Evolutionary conservation across 2,329 filamentous ascomycete genomes (phyloP).

Genomic region (Cladosporium cucumerinum): DNA sequence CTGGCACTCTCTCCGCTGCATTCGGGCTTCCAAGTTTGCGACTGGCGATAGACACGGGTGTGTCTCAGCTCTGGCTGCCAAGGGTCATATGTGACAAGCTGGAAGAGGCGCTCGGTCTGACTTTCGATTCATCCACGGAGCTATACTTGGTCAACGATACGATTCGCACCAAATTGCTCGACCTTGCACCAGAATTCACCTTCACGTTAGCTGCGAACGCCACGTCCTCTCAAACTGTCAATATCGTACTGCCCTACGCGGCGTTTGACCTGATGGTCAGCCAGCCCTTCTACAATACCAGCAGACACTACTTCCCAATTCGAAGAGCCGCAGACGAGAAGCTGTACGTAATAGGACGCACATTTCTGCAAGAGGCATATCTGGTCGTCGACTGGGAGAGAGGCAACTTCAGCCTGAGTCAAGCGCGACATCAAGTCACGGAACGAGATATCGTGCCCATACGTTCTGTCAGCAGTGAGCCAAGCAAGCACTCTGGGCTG

Average conservation of each 20-base stretch:
- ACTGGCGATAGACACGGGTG: constrained; percentile 33
- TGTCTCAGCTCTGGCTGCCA: constrained; percentile 42
- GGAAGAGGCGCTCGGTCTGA: constrained; percentile 35
- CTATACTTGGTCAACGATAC: constrained; percentile 38
- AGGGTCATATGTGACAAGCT: constrained; percentile 33
- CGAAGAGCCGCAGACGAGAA: constrained; percentile 37
- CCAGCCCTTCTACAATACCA: constrained; percentile 24
- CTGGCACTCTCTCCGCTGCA: constrained; percentile 5
- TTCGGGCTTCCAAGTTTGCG: constrained; percentile 1
- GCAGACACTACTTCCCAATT: constrained; percentile 39
- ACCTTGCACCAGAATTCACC: constrained; percentile 38
- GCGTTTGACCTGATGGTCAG: constrained; percentile 36
- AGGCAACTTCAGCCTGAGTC: constrained; percentile 27
- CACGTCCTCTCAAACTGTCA: constrained; percentile 8
- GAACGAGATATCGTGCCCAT: constrained; percentile 1
- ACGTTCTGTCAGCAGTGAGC: neutral
- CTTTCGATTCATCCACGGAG: constrained; percentile 32
- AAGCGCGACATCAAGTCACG: neutral
- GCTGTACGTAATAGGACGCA: constrained; percentile 39
- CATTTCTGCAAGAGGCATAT: constrained; percentile 43
- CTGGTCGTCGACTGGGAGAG: constrained; percentile 38
- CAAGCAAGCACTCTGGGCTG: neutral
- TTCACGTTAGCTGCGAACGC: constrained; percentile 33
- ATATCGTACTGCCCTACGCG: constrained; percentile 37
- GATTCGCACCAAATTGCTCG: constrained; percentile 31